Base-by-base conservation (phyloP, 768 basidiomycete genomes). In the Kwoniella shandongensis region DNA sequence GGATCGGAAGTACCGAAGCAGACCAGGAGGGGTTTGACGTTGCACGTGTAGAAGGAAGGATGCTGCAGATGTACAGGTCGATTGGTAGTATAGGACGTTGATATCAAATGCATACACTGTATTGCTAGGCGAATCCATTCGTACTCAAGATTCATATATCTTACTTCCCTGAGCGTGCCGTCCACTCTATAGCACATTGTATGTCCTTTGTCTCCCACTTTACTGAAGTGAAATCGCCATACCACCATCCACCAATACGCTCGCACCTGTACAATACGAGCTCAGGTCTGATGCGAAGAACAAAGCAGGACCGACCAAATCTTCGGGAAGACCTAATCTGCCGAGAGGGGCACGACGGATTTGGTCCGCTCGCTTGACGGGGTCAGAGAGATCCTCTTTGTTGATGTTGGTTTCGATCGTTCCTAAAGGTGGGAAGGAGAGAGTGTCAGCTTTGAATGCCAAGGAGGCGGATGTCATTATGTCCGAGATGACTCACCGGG, bases 351-450 rank as follows among this genome's bases (percentile, higher is more conserved):
- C 87, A 56, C 88, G 79, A 41, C 83, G 81, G 55, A 83, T 78
- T 81, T 86, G 88, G 59, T 82, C 81, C 40, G 82, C 80, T 22
- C 84, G 79, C 72, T 88, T 88, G 41, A 67, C 73, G 1, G 73
- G 70, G 63, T 86, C 81, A 12, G 84, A 70, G 29, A 89, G 81
- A 73, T 89, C 86, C 58, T 86, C 86, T 65, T 83, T 83, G 77
- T 89, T 88, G 76, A 88, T 88, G 62, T 85, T 81, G 18, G 88
- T 89, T 39, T 81, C 85, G 62, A 88, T 86, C 1, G 88, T 88
- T 8, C 87, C 87, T 77, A n/a, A n/a, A n/a, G n/a, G 51, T 29
- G 30, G 23, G 17, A 2, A 17, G 17, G 25, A 3, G 23, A 3
- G 3, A 23, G 10, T 12, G 39, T n/a, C 39, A 32, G 13, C 32